These are phyloP conservation scores for Piromyces finnis DNA, from an alignment of 192 early-diverging fungal genomes.

Conservation along the genomic window DNA sequence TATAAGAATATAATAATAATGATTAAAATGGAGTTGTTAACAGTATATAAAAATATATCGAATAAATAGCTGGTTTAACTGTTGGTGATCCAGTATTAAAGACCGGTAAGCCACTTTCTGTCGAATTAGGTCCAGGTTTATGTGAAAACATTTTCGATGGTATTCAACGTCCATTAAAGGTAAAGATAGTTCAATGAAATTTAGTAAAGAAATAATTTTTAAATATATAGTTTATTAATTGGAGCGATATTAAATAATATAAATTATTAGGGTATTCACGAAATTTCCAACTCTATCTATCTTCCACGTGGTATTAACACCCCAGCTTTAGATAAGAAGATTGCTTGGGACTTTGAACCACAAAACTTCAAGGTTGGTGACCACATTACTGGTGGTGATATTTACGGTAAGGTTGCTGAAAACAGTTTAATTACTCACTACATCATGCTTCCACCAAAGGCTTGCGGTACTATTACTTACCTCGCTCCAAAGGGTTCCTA, in stretches of 20 bases:
- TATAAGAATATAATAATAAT: too few species aligned
- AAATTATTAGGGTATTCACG: slow-evolving; percentile 73
- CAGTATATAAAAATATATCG: too few species aligned
- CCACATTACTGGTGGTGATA: slow-evolving; percentile 95
- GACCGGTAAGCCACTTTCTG: slow-evolving; percentile 94
- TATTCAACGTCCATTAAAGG: slow-evolving; percentile 95
- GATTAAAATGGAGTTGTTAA: too few species aligned
- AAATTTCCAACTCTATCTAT: slow-evolving; percentile 87
- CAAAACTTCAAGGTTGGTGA: slow-evolving; percentile 82
- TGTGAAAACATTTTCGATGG: slow-evolving; percentile 93
- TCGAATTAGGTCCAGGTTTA: slow-evolving; percentile 92
- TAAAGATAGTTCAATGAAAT: too few species aligned
- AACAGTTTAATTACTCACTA: slow-evolving; percentile 86
- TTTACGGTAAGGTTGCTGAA: slow-evolving; percentile 85
- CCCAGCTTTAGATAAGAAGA: slow-evolving; percentile 79
- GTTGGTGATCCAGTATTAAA: slow-evolving; percentile 97
- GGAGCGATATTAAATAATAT: too few species aligned
- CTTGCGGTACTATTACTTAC: slow-evolving; percentile 86
- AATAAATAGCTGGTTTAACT: slow-evolving; percentile 69
- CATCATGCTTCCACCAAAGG: slow-evolving; percentile 89
- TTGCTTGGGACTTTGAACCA: slow-evolving; percentile 92
- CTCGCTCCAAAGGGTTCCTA: slow-evolving; percentile 87
- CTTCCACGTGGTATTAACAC: slow-evolving; percentile 98
- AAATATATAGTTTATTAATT: too few species aligned
- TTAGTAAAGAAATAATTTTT: too few species aligned